Evolutionary conservation across 2,329 filamentous ascomycete genomes (phyloP).

Genomic region (Dissoconium aciculare): DNA sequence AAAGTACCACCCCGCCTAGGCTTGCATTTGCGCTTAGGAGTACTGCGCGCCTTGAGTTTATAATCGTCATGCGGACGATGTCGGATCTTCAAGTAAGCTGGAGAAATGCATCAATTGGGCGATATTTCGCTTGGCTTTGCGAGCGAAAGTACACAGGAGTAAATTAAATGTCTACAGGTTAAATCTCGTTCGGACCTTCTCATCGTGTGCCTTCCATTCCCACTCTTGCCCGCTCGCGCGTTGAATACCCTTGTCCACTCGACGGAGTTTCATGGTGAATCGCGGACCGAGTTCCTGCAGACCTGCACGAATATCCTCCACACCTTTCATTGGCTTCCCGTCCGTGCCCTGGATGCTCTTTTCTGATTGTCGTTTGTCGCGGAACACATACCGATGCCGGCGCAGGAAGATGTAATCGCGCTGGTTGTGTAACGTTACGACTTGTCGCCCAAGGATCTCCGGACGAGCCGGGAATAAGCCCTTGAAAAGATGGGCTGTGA

Average conservation of each 20-base stretch:
- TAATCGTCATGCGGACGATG: too few relatives aligned
- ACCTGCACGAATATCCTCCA: constrained; percentile 71
- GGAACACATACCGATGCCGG: constrained; percentile 80
- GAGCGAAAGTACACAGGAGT: too few relatives aligned
- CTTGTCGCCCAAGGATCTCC: constrained; percentile 72
- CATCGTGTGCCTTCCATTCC: constrained; percentile 93
- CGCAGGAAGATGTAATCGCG: constrained; percentile 92
- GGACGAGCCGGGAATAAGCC: constrained; percentile 66
- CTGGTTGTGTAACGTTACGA: constrained; percentile 87
- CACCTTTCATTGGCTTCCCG: constrained; percentile 69
- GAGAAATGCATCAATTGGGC: too few relatives aligned
- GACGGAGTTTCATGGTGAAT: constrained; percentile 72
- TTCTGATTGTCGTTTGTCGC: constrained; percentile 73
- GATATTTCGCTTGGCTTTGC: too few relatives aligned
- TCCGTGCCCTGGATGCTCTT: constrained; percentile 72
- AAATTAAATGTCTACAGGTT: constrained; percentile 71
- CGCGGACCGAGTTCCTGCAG: constrained; percentile 80
- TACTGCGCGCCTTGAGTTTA: too few relatives aligned
- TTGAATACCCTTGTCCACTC: constrained; percentile 81
- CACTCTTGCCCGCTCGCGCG: constrained; percentile 67
- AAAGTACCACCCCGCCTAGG: too few relatives aligned
- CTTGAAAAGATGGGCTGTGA: constrained; percentile 75
- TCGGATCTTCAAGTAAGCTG: too few relatives aligned
- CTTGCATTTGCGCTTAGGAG: too few relatives aligned
- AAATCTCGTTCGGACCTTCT: constrained; percentile 87